Conservation (phyloP, 1,284 basidiomycete genomes). For the Cryptococcus maquisensis region DNA sequence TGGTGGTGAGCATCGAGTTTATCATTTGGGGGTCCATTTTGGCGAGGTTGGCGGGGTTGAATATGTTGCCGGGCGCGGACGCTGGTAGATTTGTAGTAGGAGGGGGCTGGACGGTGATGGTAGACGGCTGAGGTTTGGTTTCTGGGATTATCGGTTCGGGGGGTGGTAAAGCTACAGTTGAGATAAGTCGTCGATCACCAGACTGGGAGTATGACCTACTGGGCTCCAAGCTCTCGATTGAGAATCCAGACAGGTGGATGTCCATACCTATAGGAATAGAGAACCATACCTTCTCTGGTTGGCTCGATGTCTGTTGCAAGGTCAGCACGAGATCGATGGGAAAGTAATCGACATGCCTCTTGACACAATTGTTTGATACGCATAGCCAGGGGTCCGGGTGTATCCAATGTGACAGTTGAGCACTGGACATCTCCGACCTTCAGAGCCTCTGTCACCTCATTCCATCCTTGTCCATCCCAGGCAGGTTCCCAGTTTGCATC, state of each 20-base stretch:
- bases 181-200: not conserved
- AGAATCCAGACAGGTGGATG: slow-evolving; percentile 14
- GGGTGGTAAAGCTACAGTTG: slow-evolving; percentile 1
- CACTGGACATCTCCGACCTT: slow-evolving; percentile 12
- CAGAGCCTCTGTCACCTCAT: slow-evolving; percentile 2
- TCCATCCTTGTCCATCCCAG: slow-evolving; percentile 16
- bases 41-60: slow-evolving; percentile 1
- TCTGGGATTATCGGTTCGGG: slow-evolving; percentile 12
- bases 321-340: not conserved
- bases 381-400: slow-evolving; percentile 1
- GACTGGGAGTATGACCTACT: slow-evolving; percentile 4
- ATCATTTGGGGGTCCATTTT: slow-evolving; percentile 16
- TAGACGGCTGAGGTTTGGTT: not conserved
- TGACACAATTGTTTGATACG: slow-evolving; percentile 12
- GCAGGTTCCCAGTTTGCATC: slow-evolving; percentile 10
- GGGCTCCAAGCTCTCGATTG: slow-evolving; percentile 3
- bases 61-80: slow-evolving; percentile 3
- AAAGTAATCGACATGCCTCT: slow-evolving; percentile 9
- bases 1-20: slow-evolving; percentile 13
- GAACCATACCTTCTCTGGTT: slow-evolving; percentile 23
- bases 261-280: slow-evolving; percentile 14
- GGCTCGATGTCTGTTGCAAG: slow-evolving; percentile 5
- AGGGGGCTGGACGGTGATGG: not conserved
- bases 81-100: not conserved
- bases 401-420: slow-evolving; percentile 4